Base-by-base conservation (phyloP, 1,284 basidiomycete species). In the Apiotrichum veenhuisii region DNA sequence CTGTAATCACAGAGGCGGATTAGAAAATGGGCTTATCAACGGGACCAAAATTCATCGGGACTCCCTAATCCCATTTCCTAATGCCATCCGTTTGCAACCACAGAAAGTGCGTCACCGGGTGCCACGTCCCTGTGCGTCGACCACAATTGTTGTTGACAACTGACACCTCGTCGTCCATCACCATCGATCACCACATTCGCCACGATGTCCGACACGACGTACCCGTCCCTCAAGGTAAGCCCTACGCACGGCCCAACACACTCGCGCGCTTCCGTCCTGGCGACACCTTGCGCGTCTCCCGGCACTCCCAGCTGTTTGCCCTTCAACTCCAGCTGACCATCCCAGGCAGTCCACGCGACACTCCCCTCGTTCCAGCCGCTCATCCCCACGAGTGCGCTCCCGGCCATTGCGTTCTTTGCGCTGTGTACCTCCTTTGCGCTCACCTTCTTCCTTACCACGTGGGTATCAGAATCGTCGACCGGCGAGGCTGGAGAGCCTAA, bases 371-470 rank as follows among this genome's bases (percentile, higher is more conserved):
- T 91, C 78, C 62, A 81, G 15, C 88, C 91, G 22, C 77, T 82
- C 65, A 74, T 93, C 57, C 80, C 88, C 20, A 82, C 85, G 37
- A 73, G 77, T 1, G 68, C 85, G 26, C 81, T 94, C 34, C 88
- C 89, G 8, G 83, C 82, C 69, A 78, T 93, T 67, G 87, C 91
- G 9, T 82, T 89, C 69, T 51, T 87, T 63, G 82, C 87, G 64
- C 82, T 94, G 55, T 70, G 82, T 1, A 76, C 82, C 25, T 90
- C 90, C 2, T 93, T 95, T 70, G 82, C 73, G 22, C 83, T 93
- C 49, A 83, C 86, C 0, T 94, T 94, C 80, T 89, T 91, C 79
- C 91, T 90, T 75, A 87, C 91, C 57, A 93, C 89, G 91, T 91
- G 72, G 69, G 79, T 75, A 8, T 11, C 3, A 14, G n/a, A n/a